Evolutionary conservation across 139 green algal genomes (phyloP).

Genomic region (Edaphochlamys debaryana): DNA sequence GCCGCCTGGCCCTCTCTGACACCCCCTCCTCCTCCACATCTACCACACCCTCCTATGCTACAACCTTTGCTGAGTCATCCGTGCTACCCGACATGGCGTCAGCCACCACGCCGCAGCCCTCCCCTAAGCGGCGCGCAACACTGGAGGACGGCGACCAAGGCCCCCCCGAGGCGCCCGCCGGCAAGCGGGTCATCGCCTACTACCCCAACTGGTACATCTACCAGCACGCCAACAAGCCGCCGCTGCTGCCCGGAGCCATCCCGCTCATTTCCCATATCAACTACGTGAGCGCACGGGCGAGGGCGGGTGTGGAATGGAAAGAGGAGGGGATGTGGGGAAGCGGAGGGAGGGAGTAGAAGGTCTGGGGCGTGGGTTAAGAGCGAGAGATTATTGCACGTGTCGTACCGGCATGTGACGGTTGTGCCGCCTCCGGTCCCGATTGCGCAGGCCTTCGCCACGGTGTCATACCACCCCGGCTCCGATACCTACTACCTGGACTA

Average conservation of each 20-base stretch:
- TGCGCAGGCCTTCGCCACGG: slow-evolving; percentile 1
- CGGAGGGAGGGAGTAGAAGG: too few relatives aligned
- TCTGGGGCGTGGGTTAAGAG: too few relatives aligned
- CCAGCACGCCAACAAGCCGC: background rate
- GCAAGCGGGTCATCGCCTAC: background rate
- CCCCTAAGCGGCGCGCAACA: background rate
- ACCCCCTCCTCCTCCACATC: too few relatives aligned
- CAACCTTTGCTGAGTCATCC: too few relatives aligned
- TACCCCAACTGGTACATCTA: slow-evolving; percentile 5
- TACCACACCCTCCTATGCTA: too few relatives aligned
- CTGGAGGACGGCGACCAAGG: background rate
- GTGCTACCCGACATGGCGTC: too few relatives aligned
- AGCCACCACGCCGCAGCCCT: too few relatives aligned
- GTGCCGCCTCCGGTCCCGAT: too few relatives aligned
- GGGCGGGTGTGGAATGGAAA: too few relatives aligned
- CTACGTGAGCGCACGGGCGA: background rate
- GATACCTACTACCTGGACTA: slow-evolving; percentile 25
- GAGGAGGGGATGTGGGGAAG: too few relatives aligned
- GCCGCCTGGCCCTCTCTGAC: background rate
- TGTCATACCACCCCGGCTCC: background rate
- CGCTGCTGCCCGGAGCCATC: background rate
- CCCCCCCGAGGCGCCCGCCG: background rate
- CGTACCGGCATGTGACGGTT: too few relatives aligned
- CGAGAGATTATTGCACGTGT: too few relatives aligned
- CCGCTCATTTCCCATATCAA: background rate